Base-by-base conservation (phyloP, 1,139 yeast species). In the Lodderomyces pseudojiufengensis region DNA sequence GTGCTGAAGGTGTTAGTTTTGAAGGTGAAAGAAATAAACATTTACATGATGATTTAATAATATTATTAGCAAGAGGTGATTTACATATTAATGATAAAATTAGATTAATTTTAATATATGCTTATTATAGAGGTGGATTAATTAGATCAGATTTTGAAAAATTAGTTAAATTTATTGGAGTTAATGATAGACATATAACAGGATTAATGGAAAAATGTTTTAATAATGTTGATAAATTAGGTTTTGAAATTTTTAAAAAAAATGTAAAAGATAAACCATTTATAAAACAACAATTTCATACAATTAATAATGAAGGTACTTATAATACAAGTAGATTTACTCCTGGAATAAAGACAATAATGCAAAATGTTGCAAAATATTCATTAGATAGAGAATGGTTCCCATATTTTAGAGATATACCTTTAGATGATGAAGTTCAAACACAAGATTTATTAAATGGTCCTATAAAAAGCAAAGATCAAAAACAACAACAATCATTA, bases 51-150 rank as follows among this genome's bases (percentile, higher is more conserved):
- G 80, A 77, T 32, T 63, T 90, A 42, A 66, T 92, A 22, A 70
- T 65, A 4, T 55, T 80, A 25, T 63, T 90, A 27, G 76, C 77
- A 15, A 61, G 80, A 45, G 65, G 71, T 36, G 70, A 67, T 35
- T 64, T 78, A 35, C 67, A 64, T 18, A 65, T 70, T 15, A 70
- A 73, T 32, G 94, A 87, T 50, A 86, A 86, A 52, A 68, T 87
- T 45, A 73, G 98, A 43, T 66, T 85, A 30, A 74, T 92, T n/a
- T 65, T 86, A 22, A 63, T 84, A 4, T 92, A 92, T 57, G 84
- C 90, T 1, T 59, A 88, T 27, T 84, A 80, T 57, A 71, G 97
- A 46, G 92, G 94, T 4, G 98, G 99, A 0, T 65, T 92, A 21
- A 70, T 86, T 12, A 83, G 80, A 47, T 57, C 70, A 7, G 99